Conservation (phyloP, 495 filamentous ascomycete genomes). For the Aspergillus carlsbadensis region DNA sequence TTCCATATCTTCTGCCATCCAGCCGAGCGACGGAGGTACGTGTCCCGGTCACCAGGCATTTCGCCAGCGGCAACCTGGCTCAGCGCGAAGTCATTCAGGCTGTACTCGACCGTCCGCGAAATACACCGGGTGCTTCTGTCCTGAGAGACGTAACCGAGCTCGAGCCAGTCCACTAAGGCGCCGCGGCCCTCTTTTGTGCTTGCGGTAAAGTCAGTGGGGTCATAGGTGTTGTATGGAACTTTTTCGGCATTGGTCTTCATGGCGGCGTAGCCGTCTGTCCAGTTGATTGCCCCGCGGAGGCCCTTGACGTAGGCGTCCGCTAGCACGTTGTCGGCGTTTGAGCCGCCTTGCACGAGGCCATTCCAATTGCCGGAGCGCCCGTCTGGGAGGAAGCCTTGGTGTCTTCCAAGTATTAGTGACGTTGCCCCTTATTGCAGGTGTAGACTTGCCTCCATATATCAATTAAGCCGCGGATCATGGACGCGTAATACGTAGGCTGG, state of each 20-base stretch:
- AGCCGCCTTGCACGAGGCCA: slow-evolving; percentile 71
- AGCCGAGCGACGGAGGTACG: slow-evolving; percentile 56
- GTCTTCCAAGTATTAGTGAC: slow-evolving; percentile 23
- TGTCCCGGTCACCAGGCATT: slow-evolving; percentile 52
- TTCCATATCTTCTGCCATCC: slow-evolving; percentile 71
- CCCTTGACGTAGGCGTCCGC: slow-evolving; percentile 40
- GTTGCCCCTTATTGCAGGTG: background rate
- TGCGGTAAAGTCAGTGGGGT: slow-evolving; percentile 52
- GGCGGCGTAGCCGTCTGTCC: slow-evolving; percentile 50
- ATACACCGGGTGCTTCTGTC: slow-evolving; percentile 68
- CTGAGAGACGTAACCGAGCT: slow-evolving; percentile 65
- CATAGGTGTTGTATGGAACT: slow-evolving; percentile 67
- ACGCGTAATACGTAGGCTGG: slow-evolving; percentile 59
- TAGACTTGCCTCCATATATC: slow-evolving; percentile 27
- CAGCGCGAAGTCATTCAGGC: slow-evolving; percentile 71
- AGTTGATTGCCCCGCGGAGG: slow-evolving; percentile 52
- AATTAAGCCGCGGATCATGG: slow-evolving; percentile 62
- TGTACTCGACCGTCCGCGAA: slow-evolving; percentile 69
- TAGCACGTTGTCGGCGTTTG: slow-evolving; percentile 56
- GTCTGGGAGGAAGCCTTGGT: slow-evolving; percentile 56
- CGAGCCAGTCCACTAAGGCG: slow-evolving; percentile 64
- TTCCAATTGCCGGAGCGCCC: slow-evolving; percentile 61
- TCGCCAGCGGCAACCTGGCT: slow-evolving; percentile 61
- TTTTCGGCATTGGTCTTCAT: slow-evolving; percentile 72
- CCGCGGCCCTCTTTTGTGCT: slow-evolving; percentile 68